Conservation (phyloP, 1,284 basidiomycete genomes). For the Sporisorium reilianum region DNA sequence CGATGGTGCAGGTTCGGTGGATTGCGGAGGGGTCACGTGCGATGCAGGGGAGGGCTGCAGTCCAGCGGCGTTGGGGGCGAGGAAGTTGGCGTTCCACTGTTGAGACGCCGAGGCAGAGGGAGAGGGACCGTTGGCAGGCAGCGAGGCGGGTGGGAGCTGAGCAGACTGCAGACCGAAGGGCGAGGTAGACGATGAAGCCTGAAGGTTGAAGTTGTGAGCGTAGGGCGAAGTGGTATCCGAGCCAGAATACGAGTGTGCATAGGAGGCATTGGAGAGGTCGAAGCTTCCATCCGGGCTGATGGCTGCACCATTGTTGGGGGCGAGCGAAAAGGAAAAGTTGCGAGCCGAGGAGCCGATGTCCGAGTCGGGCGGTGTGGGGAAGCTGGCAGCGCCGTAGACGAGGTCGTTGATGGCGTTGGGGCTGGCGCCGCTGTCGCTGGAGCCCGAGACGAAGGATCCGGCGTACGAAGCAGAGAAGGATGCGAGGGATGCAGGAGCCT, state of each 20-base stretch:
- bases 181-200: conserved; percentile 27
- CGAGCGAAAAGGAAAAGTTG: conserved; percentile 38
- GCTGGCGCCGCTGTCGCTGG: conserved; percentile 52
- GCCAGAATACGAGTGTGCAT: conserved; percentile 26
- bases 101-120: conserved; percentile 7
- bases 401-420: conserved; percentile 57
- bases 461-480: conserved; percentile 45
- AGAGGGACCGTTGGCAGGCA: conserved; percentile 9
- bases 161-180: conserved; percentile 30
- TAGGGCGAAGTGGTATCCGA: conserved; percentile 40
- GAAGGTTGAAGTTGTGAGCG: conserved; percentile 24
- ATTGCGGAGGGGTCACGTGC: background rate
- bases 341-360: conserved; percentile 30
- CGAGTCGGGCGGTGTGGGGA: conserved; percentile 48
- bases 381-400: conserved; percentile 47
- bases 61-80: conserved; percentile 17
- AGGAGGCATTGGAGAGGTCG: conserved; percentile 25
- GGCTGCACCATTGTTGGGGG: conserved; percentile 15
- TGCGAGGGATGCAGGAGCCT: conserved; percentile 35
- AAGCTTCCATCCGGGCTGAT: conserved; percentile 30
- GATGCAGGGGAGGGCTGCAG: conserved; percentile 10
- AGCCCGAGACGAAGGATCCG: conserved; percentile 44
- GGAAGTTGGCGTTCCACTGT: conserved; percentile 39
- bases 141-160: conserved; percentile 24
- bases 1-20: conserved; percentile 1